Base-by-base conservation (phyloP, 805 yeast genomes). In the Clavispora fructus region DNA sequence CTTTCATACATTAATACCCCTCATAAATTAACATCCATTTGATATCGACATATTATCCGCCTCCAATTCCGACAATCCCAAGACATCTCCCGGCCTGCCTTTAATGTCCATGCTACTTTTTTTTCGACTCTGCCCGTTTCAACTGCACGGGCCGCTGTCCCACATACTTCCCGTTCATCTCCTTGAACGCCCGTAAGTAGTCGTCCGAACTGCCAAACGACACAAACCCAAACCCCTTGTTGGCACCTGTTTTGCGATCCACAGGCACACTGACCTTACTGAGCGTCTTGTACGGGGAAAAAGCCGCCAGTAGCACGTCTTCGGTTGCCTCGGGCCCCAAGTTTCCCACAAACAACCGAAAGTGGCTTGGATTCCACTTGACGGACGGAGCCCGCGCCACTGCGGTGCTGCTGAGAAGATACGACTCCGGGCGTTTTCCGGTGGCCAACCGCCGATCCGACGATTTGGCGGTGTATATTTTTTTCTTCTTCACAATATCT, bases 181-280 rank as follows among this genome's bases (percentile, higher is more conserved):
- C 87, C 58, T 80, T 82, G 63, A 83, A 86, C 3, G 91, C 89
- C 43, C 69, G 65, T 45, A 86, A 68, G 55, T 83, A 86, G 57
- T 86, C 92, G 17, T 80, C 79, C 0, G 91, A 64, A 49, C 74
- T 75, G 3, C 66, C 68, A 60, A 87, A 86, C 6, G 87, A 80
- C 12, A 86, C 84, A 61, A 86, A 87, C 7, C 90, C 95, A 59
- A 68, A 87, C 4, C 95, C 94, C 58, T 78, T 82, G 48, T 74
- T 73, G 50, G 71, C 74, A 8, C 67, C 69, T 0, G 76, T 67
- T 28, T 62, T 64, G 19, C 62, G 61, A 51, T 82, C 86, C 35
- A 61, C 48, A 1, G 88, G 87, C 1, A 85, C 85, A 43, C 76
- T 73, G 6, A 78, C 85, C 52, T 82, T 80, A 8, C 77, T 64